Base-by-base conservation (phyloP, 441 rosid genomes). In the Dalechampia spathulata region DNA sequence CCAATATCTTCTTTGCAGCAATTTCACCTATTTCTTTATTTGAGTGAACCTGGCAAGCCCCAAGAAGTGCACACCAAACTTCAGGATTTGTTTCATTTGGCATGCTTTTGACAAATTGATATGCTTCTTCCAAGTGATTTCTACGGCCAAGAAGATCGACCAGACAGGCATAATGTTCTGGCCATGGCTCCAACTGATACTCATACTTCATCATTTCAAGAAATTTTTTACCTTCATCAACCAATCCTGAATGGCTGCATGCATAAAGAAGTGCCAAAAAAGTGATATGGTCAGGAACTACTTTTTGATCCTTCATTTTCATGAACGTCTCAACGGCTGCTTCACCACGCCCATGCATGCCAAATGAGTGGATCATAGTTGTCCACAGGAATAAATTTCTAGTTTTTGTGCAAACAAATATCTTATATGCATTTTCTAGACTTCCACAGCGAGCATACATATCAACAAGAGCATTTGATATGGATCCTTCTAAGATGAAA, bases 111-210 rank as follows among this genome's bases (percentile, higher is more conserved):
- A 79, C 90, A 54, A 78, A 80, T 64, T 79, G 73, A 67, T 69
- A 82, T 61, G 97, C 96, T 75, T 89, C 94, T 60, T 78, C 76
- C 45, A 89, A 60, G 49, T 57, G 45, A 60, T 86, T 89, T 47
- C 83, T 82, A 42, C 97, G 90, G 55, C 94, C 96, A 65, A 92
- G 85, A 74, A 89, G 85, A 76, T 89, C 96, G 49, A 92, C 91
- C 69, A 89, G 52, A 67, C 92, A 84, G 44, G 83, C 87, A 68
- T 75, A 83, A 61, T 92, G 97, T 55, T 89, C 90, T 34, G 89
- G 83, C 96, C 96, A 88, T 61, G 98, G 96, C 71, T 80, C 83
- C 74, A 86, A 72, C 20, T 78, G 68, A 78, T 78, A 82, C 50
- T 81, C 68, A 60, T 22, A 38, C 73, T 69, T 75, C 97, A 89